A percentile compares a stretch with the other conserved stretches of the same genome.
phyloP scores from a whole-genome alignment of 2,329 filamentous ascomycete species.

The Chaetomiaceae sp. region DNA sequence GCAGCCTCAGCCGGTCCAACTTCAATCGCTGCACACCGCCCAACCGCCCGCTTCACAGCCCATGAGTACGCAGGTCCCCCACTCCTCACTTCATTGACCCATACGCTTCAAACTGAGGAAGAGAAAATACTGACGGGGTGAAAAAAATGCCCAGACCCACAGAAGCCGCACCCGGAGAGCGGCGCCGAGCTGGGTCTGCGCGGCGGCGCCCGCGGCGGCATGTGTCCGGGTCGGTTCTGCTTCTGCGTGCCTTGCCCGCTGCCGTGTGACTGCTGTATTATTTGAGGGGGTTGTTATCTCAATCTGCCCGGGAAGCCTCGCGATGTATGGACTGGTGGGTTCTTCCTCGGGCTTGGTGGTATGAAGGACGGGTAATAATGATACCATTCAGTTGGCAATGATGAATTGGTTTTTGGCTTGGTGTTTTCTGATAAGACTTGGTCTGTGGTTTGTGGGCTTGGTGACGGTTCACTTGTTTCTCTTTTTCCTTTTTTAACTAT shows the following conservation, averaged over 20 bases:
- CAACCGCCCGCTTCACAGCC: constrained; percentile 20
- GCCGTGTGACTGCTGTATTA: constrained; percentile 38
- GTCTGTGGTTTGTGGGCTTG: too few relatives aligned
- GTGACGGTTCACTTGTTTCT: too few relatives aligned
- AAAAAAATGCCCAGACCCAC: constrained; percentile 25
- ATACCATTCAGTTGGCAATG: too few relatives aligned
- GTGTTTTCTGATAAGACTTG: too few relatives aligned
- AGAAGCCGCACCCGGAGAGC: constrained; percentile 27
- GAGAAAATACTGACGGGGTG: not conserved
- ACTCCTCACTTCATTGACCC: too few relatives aligned
- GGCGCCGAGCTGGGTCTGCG: constrained; percentile 24
- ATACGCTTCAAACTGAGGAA: too few relatives aligned
- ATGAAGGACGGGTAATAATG: too few relatives aligned
- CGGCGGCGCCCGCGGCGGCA: constrained; percentile 29
- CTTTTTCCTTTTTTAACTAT: too few relatives aligned
- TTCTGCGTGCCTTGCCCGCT: constrained; percentile 38
- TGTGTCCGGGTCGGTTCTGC: constrained; percentile 37
- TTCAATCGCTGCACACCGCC: constrained; percentile 13
- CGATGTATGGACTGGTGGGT: not conserved
- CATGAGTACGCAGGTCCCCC: constrained; percentile 17
- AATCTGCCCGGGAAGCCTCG: too few relatives aligned
- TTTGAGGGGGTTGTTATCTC: constrained; percentile 21
- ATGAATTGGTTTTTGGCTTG: too few relatives aligned
- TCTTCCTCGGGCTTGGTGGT: too few relatives aligned
- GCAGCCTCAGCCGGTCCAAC: constrained; percentile 13